A percentile compares a stretch with the other conserved stretches of the same genome.
Conservation (phyloP, 176 grass and related monocot species). For the Bromus sterilis region DNA sequence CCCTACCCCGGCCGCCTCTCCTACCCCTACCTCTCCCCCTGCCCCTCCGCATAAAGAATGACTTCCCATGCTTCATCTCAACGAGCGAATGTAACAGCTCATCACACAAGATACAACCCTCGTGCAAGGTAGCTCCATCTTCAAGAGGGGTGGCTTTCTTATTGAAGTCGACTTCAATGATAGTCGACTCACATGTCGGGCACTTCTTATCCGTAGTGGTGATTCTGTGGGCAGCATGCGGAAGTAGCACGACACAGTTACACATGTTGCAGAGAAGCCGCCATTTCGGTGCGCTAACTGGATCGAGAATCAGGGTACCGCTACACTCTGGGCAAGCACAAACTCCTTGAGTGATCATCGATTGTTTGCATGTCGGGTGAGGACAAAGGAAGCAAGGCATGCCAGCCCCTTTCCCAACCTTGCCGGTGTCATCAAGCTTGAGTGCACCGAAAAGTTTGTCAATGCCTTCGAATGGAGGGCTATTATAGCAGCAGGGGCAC, state of each 20-base stretch:
- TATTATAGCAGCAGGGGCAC: conserved; percentile 90
- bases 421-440: conserved; percentile 51
- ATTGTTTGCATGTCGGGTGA: conserved; percentile 85
- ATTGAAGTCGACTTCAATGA: conserved; percentile 96
- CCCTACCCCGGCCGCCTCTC: conserved; percentile 39
- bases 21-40: conserved; percentile 65
- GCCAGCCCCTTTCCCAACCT: conserved; percentile 67
- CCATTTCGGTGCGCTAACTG: conserved; percentile 96
- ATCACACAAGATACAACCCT: conserved; percentile 93
- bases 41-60: conserved; percentile 54
- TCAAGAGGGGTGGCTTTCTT: conserved; percentile 83
- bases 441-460: conserved; percentile 77
- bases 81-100: conserved; percentile 82
- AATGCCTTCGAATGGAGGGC: conserved; percentile 91
- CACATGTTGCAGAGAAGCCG: conserved; percentile 82
- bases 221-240: conserved; percentile 75
- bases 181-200: conserved; percentile 71
- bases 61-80: conserved; percentile 91
- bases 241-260: conserved; percentile 82
- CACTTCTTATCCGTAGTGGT: conserved; percentile 69
- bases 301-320: conserved; percentile 80
- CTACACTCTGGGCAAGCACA: conserved; percentile 93
- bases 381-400: conserved; percentile 97
- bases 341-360: conserved; percentile 89
- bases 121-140: conserved; percentile 74